phyloP scores from a whole-genome alignment of 1,284 basidiomycete genomes.

The Ganoderma boninense region DNA sequence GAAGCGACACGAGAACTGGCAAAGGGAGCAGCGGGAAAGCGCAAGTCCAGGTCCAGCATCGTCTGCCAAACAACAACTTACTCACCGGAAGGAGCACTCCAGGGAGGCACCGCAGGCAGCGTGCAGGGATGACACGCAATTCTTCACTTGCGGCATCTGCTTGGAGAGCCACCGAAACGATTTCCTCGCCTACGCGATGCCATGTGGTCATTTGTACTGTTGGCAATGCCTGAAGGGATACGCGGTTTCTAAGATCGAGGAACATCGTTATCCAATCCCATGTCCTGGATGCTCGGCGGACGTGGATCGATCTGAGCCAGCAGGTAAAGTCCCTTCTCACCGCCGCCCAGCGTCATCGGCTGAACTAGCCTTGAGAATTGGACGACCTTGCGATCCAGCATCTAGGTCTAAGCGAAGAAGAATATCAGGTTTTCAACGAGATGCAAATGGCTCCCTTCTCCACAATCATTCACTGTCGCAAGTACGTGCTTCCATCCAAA shows the following conservation, averaged over 20 bases:
- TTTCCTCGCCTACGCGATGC: constrained; percentile 51
- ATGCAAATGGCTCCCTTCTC: constrained; percentile 63
- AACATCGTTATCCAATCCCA: constrained; percentile 65
- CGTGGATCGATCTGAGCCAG: constrained; percentile 44
- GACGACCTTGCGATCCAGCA: constrained; percentile 52
- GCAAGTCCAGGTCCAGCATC: constrained; percentile 33
- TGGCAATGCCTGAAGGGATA: constrained; percentile 58
- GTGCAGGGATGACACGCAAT: constrained; percentile 43
- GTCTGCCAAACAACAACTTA: constrained; percentile 37
- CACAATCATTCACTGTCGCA: constrained; percentile 59
- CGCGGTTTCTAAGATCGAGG: constrained; percentile 54
- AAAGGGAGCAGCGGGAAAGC: constrained; percentile 20
- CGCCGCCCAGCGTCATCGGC: background rate
- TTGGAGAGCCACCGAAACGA: constrained; percentile 58
- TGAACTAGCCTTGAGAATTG: constrained; percentile 45
- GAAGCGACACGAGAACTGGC: constrained; percentile 47
- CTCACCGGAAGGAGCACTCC: constrained; percentile 45
- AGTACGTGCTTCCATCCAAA: constrained; percentile 41
- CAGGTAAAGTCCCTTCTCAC: constrained; percentile 36
- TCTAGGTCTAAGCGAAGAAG: constrained; percentile 57
- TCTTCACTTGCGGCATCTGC: constrained; percentile 58
- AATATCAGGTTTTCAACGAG: constrained; percentile 58
- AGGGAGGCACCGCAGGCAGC: constrained; percentile 49
- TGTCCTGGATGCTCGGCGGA: constrained; percentile 62
- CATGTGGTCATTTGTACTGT: constrained; percentile 65